Base-by-base conservation (phyloP, 495 filamentous ascomycete species). In the Astrothelium subdiscretum region DNA sequence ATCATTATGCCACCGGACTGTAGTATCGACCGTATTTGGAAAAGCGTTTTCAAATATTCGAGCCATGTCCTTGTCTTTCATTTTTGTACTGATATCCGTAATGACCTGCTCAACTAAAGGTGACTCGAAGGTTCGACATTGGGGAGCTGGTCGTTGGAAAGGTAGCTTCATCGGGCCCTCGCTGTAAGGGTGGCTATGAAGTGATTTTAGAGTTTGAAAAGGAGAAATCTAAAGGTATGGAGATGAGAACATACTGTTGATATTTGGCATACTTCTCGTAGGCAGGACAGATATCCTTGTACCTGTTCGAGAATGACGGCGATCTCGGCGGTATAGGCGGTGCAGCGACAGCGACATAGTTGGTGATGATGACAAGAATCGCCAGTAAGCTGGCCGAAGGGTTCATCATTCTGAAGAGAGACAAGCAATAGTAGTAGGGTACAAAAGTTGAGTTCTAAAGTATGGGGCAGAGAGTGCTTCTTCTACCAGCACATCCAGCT, bases 11-110 rank as follows among this genome's bases (percentile, higher is more conserved):
- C 87, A 90, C 35, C 81, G 72, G n/a, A 97, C 84, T 0, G 92
- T 96, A 0, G 92, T 97, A 70, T 97, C 92, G 29, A 95, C 81
- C 2, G 92, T 97, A 66, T 95, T 96, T 4, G 94, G 94, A 67
- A 92, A 97, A n/a, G 92, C 87, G 70, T 99, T 99, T 63, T 94
- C 90, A 71, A 99, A 99, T 6, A 99, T 75, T 32, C 92, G 85
- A 3, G 94, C 91, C 12, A 99, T 82, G 70, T 97, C 95, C 59
- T 86, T 86, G 70, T 97, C 88, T 40, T 85, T 80, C 79, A 98
- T 88, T 38, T 83, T 84, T 32, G 80, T 79, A 2, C 85, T 92
- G 54, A 97, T 76, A 71, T 96, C 84, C 11, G 82, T 74, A 67
- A 97, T 97, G 67, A 96, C 85, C 68, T 90, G 78, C 72, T 99